A percentile compares a stretch with the other conserved stretches of the same genome.
phyloP scores from a whole-genome alignment of 2,329 filamentous ascomycete species.

The Calonectria crousiana region DNA sequence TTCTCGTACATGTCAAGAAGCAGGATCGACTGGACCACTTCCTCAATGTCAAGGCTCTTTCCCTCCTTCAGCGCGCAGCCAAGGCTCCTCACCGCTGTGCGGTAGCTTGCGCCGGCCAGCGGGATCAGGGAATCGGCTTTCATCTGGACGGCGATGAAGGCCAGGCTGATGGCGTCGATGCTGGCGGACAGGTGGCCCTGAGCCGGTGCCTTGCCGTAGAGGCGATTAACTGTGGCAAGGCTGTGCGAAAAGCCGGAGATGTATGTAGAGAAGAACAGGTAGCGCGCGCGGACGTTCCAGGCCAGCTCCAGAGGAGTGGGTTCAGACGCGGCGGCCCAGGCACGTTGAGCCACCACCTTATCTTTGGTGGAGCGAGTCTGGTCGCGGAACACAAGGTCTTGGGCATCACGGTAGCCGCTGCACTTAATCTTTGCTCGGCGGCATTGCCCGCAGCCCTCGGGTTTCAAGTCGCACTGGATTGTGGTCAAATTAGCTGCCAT shows the following conservation, averaged over 20 bases:
- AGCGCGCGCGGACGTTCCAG: constrained; percentile 5
- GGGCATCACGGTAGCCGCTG: constrained; percentile 41
- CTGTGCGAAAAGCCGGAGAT: neutral
- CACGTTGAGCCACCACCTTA: constrained; percentile 7
- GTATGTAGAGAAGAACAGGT: neutral
- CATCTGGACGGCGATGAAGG: constrained; percentile 34
- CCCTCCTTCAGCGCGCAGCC: neutral
- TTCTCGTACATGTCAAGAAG: constrained; percentile 46
- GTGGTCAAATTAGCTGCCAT: neutral
- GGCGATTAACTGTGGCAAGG: neutral
- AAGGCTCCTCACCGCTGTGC: neutral
- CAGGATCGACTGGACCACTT: constrained; percentile 39
- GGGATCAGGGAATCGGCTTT: constrained; percentile 12
- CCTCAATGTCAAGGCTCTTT: constrained; percentile 9
- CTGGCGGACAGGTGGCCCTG: constrained; percentile 33
- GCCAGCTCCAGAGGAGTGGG: neutral
- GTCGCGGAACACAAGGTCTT: constrained; percentile 40
- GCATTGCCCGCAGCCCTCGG: constrained; percentile 41
- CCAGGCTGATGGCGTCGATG: constrained; percentile 42
- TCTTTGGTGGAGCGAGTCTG: constrained; percentile 33
- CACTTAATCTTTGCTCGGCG: constrained; percentile 37
- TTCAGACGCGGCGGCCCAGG: constrained; percentile 6
- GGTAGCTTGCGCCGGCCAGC: constrained; percentile 11
- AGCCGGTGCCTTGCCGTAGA: neutral
- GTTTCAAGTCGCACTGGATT: neutral